These are phyloP conservation scores for Arbutus unedo DNA, from an alignment of 148 eudicot species.

Conservation along the genomic window DNA sequence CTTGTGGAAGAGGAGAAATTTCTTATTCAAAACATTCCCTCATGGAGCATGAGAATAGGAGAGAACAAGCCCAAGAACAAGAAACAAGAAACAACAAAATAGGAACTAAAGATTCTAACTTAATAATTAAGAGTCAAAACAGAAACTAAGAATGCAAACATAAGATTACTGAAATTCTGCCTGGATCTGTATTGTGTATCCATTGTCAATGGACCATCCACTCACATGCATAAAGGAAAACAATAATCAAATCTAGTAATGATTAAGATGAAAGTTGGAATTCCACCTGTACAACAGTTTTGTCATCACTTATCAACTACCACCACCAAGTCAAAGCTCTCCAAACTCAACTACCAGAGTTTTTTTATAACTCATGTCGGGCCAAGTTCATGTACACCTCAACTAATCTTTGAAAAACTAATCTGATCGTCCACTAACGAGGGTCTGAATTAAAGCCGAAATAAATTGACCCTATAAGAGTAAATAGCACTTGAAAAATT, in stretches of 20 bases:
- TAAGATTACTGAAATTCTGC: neutral
- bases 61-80: neutral
- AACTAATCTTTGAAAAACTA: too few relatives aligned
- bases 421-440: too few relatives aligned
- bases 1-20: neutral
- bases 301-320: neutral
- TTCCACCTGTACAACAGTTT: constrained; percentile 13
- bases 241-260: neutral
- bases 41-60: neutral
- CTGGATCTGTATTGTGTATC: neutral
- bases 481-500: too few relatives aligned
- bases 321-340: constrained; percentile 4
- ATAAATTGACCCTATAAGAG: too few relatives aligned
- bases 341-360: constrained; percentile 7
- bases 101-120: too few relatives aligned
- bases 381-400: too few relatives aligned
- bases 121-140: too few relatives aligned
- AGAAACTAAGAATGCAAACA: neutral
- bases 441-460: too few relatives aligned
- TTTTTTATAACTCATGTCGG: too few relatives aligned
- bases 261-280: constrained; percentile 17
- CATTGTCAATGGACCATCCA: neutral
- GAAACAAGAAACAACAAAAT: too few relatives aligned
- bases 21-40: neutral
- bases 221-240: neutral